Evolutionary conservation across 805 yeast genomes (phyloP).

Genomic region (Kurtzmaniella fragi): DNA sequence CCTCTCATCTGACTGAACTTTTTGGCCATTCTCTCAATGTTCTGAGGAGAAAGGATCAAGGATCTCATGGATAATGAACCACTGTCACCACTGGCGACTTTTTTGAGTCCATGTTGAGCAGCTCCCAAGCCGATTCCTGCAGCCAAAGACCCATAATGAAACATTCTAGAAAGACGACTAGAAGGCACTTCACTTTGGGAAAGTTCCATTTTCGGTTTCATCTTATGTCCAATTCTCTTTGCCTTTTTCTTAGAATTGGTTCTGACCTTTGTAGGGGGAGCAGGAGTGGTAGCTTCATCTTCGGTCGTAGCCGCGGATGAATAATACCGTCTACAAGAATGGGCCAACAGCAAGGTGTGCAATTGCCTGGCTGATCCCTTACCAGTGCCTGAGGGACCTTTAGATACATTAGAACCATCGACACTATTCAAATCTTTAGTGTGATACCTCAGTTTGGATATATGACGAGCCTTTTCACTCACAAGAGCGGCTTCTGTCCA

Average conservation of each 20-base stretch:
- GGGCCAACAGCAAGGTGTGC: not conserved
- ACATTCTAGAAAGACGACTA: constrained; percentile 78
- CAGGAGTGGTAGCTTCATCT: not conserved
- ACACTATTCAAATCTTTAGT: not conserved
- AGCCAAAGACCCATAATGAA: constrained; percentile 90
- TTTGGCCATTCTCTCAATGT: constrained; percentile 82
- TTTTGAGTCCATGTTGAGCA: constrained; percentile 68
- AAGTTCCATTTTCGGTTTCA: constrained; percentile 40
- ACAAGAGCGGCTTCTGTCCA: constrained; percentile 2
- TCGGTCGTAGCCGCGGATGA: not conserved
- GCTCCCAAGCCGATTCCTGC: constrained; percentile 88
- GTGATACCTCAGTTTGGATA: not conserved
- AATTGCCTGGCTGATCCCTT: not conserved
- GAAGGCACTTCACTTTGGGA: constrained; percentile 76
- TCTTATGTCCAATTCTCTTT: constrained; percentile 14
- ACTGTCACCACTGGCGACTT: constrained; percentile 51
- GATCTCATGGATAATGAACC: constrained; percentile 46
- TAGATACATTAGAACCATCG: not conserved
- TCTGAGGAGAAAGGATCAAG: constrained; percentile 69
- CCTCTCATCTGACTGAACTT: constrained; percentile 94
- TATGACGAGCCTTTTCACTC: constrained; percentile 1
- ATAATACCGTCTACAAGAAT: too few relatives aligned
- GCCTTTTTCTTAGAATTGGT: constrained; percentile 6
- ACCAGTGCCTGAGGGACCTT: too few relatives aligned
- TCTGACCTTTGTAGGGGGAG: constrained; percentile 1